Conservation (phyloP, 2,329 filamentous ascomycete genomes). For the Nemania abortiva region DNA sequence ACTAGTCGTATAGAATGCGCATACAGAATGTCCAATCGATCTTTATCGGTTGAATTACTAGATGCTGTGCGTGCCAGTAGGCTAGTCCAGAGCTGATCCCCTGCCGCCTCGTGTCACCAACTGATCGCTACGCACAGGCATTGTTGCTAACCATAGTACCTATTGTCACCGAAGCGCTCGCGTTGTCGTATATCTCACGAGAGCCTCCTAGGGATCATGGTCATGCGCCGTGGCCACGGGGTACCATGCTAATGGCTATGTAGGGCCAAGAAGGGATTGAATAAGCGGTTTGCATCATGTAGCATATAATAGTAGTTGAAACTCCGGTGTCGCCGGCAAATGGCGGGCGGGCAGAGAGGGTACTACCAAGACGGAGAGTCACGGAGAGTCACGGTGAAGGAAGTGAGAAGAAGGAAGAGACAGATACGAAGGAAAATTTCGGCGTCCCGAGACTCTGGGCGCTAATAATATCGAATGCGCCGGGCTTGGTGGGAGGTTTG, state of each 20-base stretch:
- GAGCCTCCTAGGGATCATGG: conserved; percentile 14
- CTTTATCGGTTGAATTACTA: background rate
- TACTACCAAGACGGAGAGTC: background rate
- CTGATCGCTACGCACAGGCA: background rate
- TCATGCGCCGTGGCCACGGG: conserved; percentile 20
- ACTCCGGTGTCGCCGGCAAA: conserved; percentile 32
- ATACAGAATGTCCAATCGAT: background rate
- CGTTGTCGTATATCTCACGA: conserved; percentile 25
- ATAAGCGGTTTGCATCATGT: conserved; percentile 11
- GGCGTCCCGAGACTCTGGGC: conserved; percentile 34
- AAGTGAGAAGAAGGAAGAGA: background rate
- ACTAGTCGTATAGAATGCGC: conserved; percentile 1
- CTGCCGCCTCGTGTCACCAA: conserved; percentile 27
- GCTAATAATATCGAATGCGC: conserved; percentile 20
- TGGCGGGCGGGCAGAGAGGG: background rate
- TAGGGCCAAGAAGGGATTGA: conserved; percentile 11
- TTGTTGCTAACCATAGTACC: no score
- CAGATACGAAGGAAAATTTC: conserved; percentile 12
- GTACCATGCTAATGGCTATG: conserved; percentile 22
- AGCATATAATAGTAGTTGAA: background rate
- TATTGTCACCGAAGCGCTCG: conserved; percentile 6
- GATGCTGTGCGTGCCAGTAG: conserved; percentile 19
- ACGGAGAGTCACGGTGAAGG: conserved; percentile 15
- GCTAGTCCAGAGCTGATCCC: background rate
- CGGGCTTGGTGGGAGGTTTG: conserved; percentile 24